Percentiles rank a stretch among this genome's conserved stretches.
These are phyloP conservation scores for Beta macrorhiza DNA, from an alignment of 179 eudicot species.

Conservation along the genomic window DNA sequence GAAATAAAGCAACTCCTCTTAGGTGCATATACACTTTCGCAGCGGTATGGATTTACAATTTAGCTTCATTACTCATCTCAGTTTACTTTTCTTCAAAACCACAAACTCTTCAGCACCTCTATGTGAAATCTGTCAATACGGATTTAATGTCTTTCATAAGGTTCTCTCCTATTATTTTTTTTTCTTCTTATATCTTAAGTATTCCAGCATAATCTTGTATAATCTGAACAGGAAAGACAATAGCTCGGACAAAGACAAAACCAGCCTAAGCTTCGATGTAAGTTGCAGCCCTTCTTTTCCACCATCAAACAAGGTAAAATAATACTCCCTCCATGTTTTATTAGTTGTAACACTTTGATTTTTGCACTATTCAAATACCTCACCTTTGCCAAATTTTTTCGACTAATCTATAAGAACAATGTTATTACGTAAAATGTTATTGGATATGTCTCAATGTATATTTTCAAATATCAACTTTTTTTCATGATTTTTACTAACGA, in stretches of 20 bases:
- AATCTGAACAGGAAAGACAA: not conserved
- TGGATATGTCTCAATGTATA: no score
- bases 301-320: not conserved
- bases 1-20: not conserved
- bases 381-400: no score
- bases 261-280: not conserved
- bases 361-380: no score
- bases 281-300: not conserved
- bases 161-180: not conserved
- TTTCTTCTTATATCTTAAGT: not conserved
- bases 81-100: not conserved
- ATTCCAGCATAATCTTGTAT: not conserved
- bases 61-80: not conserved
- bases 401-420: no score
- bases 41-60: not conserved
- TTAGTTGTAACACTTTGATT: no score
- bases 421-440: no score
- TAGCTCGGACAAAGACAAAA: not conserved
- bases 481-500: no score
- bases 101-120: not conserved
- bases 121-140: not conserved
- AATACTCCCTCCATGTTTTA: not conserved
- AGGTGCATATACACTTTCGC: not conserved
- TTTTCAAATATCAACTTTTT: no score
- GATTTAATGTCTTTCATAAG: not conserved